Evolutionary conservation across 1,139 yeast genomes (phyloP).

Genomic region (Sugiyamaella novakii): DNA sequence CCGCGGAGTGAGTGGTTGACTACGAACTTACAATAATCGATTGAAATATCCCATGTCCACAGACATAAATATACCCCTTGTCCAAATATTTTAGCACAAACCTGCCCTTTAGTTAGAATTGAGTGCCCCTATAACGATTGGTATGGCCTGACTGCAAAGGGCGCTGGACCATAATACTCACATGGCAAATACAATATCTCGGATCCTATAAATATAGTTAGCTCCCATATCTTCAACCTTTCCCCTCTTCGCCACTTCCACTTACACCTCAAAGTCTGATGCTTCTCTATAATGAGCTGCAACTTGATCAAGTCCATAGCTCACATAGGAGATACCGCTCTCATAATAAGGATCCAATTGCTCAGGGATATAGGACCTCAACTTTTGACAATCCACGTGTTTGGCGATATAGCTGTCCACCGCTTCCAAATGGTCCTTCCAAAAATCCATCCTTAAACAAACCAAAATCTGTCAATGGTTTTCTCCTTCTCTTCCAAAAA

Average conservation of each 20-base stretch:
- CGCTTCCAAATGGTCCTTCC: constrained; percentile 1
- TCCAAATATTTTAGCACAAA: constrained; percentile 25
- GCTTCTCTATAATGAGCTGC: constrained; percentile 25
- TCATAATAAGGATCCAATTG: constrained; percentile 11
- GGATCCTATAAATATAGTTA: constrained; percentile 20
- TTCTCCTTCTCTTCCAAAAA: too few species aligned
- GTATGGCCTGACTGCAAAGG: too few species aligned
- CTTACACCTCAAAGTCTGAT: constrained; percentile 28
- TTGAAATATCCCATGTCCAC: constrained; percentile 23
- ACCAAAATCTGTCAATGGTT: too few species aligned
- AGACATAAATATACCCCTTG: constrained; percentile 24
- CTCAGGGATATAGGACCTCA: constrained; percentile 10
- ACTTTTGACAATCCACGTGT: constrained; percentile 8
- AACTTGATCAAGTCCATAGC: constrained; percentile 1
- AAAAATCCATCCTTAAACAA: constrained; percentile 2
- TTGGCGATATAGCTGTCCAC: not conserved
- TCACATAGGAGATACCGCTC: not conserved
- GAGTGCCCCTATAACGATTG: too few species aligned
- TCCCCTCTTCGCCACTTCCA: not conserved
- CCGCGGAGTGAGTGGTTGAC: not conserved
- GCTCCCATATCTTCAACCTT: not conserved
- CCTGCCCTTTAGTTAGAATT: constrained; percentile 19
- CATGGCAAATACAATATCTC: constrained; percentile 33
- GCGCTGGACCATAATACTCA: constrained; percentile 18
- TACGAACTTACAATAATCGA: constrained; percentile 15